These are phyloP conservation scores for Penicillium janthinellum DNA, from an alignment of 2,329 filamentous ascomycete genomes.

Conservation along the genomic window DNA sequence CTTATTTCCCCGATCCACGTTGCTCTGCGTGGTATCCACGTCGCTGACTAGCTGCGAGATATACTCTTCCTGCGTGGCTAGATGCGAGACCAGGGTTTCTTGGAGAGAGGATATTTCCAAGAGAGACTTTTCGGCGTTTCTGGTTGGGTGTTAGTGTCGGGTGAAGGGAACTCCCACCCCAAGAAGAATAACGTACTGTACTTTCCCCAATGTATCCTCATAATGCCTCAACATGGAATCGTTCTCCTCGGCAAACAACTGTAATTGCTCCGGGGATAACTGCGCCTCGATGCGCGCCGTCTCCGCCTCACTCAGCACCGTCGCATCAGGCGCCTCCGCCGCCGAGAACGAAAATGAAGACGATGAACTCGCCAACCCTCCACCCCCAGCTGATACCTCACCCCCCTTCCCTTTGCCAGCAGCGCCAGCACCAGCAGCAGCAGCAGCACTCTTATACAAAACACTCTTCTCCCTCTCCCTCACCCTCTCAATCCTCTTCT, in stretches of 20 bases:
- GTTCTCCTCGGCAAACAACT: slow-evolving; percentile 92
- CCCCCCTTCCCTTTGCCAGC: slow-evolving; percentile 17
- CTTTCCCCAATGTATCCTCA: slow-evolving; percentile 90
- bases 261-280: slow-evolving; percentile 80
- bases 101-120: slow-evolving; percentile 92
- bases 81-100: slow-evolving; percentile 80
- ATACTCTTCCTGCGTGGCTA: slow-evolving; percentile 81
- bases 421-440: slow-evolving; percentile 18
- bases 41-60: slow-evolving; percentile 88
- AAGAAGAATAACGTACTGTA: slow-evolving; percentile 65
- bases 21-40: slow-evolving; percentile 77
- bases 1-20: slow-evolving; percentile 86
- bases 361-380: background rate
- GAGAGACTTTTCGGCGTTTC: slow-evolving; percentile 84
- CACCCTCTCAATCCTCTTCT: slow-evolving; percentile 79
- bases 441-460: slow-evolving; percentile 64
- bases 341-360: background rate
- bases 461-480: slow-evolving; percentile 88
- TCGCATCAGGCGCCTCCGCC: slow-evolving; percentile 29
- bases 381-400: background rate
- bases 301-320: slow-evolving; percentile 35
- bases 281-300: slow-evolving; percentile 54
- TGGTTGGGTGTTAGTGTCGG: slow-evolving; percentile 40
- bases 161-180: background rate
- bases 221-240: slow-evolving; percentile 91